These are phyloP conservation scores for Trichoderma koningii DNA, from an alignment of 2,329 filamentous ascomycete species.

Conservation along the genomic window DNA sequence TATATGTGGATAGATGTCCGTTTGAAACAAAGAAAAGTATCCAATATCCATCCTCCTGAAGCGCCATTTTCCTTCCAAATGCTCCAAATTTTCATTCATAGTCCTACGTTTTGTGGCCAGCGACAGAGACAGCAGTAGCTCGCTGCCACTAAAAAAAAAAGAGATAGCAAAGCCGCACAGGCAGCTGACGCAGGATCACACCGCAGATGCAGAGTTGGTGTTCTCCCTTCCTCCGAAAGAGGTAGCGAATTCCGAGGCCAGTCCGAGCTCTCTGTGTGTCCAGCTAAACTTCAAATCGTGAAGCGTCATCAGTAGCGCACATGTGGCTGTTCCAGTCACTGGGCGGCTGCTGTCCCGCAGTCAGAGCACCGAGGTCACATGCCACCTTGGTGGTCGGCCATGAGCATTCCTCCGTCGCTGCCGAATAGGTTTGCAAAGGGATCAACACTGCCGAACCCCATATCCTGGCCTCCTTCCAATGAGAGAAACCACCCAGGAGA, in stretches of 20 bases:
- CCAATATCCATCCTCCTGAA: slow-evolving; percentile 11
- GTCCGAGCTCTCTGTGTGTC: background rate
- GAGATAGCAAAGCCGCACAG: background rate
- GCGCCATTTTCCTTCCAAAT: slow-evolving; percentile 19
- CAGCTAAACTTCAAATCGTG: background rate
- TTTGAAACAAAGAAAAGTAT: slow-evolving; percentile 17
- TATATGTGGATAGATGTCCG: slow-evolving; percentile 23
- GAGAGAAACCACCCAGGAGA: slow-evolving; percentile 86
- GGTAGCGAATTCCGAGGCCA: background rate
- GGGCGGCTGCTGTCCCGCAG: background rate
- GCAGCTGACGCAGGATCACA: background rate
- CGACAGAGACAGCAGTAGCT: background rate
- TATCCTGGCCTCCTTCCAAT: slow-evolving; percentile 63
- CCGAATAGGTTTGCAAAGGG: slow-evolving; percentile 54
- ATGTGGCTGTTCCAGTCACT: background rate
- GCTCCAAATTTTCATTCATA: slow-evolving; percentile 1
- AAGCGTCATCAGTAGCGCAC: background rate
- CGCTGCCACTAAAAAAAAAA: background rate
- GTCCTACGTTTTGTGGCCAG: background rate
- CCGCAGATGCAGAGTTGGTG: background rate
- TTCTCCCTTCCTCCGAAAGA: background rate
- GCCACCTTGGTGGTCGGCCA: slow-evolving; percentile 36
- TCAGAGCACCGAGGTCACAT: background rate
- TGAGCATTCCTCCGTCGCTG: slow-evolving; percentile 43
- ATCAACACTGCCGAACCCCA: slow-evolving; percentile 49